These are phyloP conservation scores for Hyphopichia khmerensis DNA, from an alignment of 1,139 yeast genomes.

Conservation along the genomic window DNA sequence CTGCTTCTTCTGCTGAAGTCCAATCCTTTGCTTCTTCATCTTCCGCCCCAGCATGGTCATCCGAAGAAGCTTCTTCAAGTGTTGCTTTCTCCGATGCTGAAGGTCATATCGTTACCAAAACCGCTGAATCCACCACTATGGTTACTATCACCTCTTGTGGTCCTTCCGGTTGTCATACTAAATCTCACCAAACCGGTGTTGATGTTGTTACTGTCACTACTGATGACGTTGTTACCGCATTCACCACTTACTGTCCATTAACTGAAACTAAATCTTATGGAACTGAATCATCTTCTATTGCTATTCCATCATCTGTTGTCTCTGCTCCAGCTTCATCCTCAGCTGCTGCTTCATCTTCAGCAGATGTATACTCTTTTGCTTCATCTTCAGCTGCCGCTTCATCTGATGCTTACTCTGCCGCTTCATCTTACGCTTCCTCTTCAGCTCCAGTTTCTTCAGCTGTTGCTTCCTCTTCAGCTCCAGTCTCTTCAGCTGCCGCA, in stretches of 20 bases:
- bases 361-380: neutral
- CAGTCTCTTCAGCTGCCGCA: slow-evolving; percentile 1
- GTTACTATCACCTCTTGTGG: slow-evolving; percentile 24
- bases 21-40: slow-evolving; percentile 22
- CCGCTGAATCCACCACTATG: slow-evolving; percentile 6
- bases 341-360: neutral
- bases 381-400: slow-evolving; percentile 1
- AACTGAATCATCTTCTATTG: neutral
- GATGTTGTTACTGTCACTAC: slow-evolving; percentile 14
- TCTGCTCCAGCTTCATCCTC: neutral
- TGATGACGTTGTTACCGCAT: slow-evolving; percentile 16
- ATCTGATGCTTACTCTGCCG: neutral
- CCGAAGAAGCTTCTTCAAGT: slow-evolving; percentile 3
- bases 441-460: slow-evolving; percentile 8
- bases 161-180: slow-evolving; percentile 9
- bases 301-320: neutral
- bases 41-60: slow-evolving; percentile 1
- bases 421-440: slow-evolving; percentile 2
- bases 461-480: neutral
- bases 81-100: neutral
- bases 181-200: slow-evolving; percentile 26
- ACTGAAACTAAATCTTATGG: slow-evolving; percentile 9
- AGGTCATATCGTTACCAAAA: neutral
- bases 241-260: slow-evolving; percentile 32
- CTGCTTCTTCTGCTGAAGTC: neutral